A percentile compares a stretch with the other conserved stretches of the same genome.
phyloP scores from a whole-genome alignment of 2,329 filamentous ascomycete species.

The Epichloe bromicola region DNA sequence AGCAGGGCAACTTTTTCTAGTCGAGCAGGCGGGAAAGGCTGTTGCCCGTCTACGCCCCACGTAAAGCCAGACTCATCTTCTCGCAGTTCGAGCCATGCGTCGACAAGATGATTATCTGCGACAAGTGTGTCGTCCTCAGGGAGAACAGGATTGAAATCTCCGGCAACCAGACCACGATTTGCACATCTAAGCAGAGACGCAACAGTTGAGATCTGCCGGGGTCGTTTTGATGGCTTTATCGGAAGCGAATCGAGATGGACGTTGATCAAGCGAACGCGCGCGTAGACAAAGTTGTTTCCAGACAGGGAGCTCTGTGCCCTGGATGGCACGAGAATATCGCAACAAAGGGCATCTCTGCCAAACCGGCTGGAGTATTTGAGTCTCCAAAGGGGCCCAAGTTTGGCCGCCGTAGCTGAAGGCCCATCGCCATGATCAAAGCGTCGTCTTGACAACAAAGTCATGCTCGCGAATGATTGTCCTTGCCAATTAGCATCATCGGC shows the following conservation, averaged over 20 bases:
- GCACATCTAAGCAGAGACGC: conserved; percentile 14
- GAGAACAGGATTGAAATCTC: conserved; percentile 27
- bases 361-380: no score
- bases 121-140: conserved; percentile 21
- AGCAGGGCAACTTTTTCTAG: conserved; percentile 10
- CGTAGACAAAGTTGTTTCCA: background rate
- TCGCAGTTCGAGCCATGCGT: conserved; percentile 13
- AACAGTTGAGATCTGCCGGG: conserved; percentile 16
- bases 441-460: no score
- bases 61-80: conserved; percentile 20
- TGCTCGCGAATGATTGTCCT: no score
- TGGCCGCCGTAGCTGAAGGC: no score
- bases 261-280: conserved; percentile 20
- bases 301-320: no score
- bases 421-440: no score
- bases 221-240: conserved; percentile 16
- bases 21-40: conserved; percentile 18
- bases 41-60: conserved; percentile 23
- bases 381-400: no score
- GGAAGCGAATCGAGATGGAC: conserved; percentile 26
- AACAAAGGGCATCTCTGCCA: no score
- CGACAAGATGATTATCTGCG: conserved; percentile 10
- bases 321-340: no score
- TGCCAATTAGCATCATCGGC: no score
- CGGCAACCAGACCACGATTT: conserved; percentile 21